Base-by-base conservation (phyloP, 495 filamentous ascomycete species). In the Tetracladium marchalianum region DNA sequence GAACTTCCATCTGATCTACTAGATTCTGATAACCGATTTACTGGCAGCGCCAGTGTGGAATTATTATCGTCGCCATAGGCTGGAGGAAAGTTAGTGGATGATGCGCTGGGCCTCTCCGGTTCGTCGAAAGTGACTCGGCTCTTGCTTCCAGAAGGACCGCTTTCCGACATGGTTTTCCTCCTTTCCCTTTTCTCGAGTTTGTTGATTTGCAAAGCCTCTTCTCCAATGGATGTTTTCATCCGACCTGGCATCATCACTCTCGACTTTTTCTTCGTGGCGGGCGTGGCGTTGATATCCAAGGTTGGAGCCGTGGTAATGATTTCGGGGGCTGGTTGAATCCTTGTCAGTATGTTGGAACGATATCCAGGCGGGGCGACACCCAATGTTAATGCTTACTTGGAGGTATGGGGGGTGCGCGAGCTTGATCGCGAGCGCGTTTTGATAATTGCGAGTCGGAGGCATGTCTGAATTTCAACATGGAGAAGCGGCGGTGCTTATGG, bases 291-390 rank as follows among this genome's bases (percentile, higher is more conserved):
- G 11, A 69, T 65, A 39, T 90, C 77, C 47, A 82, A 73, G 1
- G 89, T 90, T 6, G 92, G 92, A 19, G 90, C 84, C 11, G 92
- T 98, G 17, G 82, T 95, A 58, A 96, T 90, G 59, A 98, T 98
- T 39, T 81, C 79, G 15, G 90, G 90, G 35, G 90, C 86, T 85
- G 32, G n/a, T 11, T 41, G 10, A 0, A 31, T 32, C 31, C 4
- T 31, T 33, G 39, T 52, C 27, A 52, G 31, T 24, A 15, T 17
- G 22, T 27, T 27, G 3, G 22, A 3, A 27, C 41, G 27, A 43
- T 51, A 34, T 38, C 31, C 37, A 15, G 35, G 40, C 39, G 35
- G 39, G 33, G 42, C 16, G 39, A 24, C 39, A 51, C 52, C 32
- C 51, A 15, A 38, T 53, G 44, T 39, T 46, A 35, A 19, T 51